phyloP scores from a whole-genome alignment of 2,329 filamentous ascomycete genomes.

The Plectosphaerella cucumerina region DNA sequence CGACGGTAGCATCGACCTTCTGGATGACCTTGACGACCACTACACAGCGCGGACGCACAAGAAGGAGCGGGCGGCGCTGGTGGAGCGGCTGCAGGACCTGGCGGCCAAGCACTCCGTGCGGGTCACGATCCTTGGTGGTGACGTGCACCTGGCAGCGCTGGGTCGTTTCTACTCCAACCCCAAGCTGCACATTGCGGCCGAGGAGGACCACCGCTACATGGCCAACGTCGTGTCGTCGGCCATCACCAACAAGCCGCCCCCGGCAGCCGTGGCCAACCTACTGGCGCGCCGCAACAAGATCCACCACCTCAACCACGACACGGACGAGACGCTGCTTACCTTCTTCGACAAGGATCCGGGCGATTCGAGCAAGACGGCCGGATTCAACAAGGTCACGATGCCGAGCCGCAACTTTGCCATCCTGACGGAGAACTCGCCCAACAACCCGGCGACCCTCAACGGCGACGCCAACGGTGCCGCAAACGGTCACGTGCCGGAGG shows the following conservation, averaged over 20 bases:
- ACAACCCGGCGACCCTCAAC: conserved; percentile 25
- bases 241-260: conserved; percentile 92
- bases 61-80: conserved; percentile 72
- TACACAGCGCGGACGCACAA: conserved; percentile 94
- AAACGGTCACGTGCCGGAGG: neutral
- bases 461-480: conserved; percentile 17
- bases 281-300: conserved; percentile 86
- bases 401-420: conserved; percentile 91
- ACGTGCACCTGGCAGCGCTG: conserved; percentile 87
- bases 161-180: conserved; percentile 95
- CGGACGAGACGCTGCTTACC: conserved; percentile 90
- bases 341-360: conserved; percentile 91
- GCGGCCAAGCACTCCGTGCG: conserved; percentile 84
- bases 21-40: conserved; percentile 93
- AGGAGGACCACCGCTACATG: conserved; percentile 90
- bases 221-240: conserved; percentile 90
- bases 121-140: conserved; percentile 87
- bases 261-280: conserved; percentile 82
- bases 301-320: conserved; percentile 64
- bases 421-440: conserved; percentile 80
- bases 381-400: conserved; percentile 81
- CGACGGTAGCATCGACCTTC: conserved; percentile 86
- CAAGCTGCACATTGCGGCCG: conserved; percentile 68
- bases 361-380: conserved; percentile 65
- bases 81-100: conserved; percentile 78